These are phyloP conservation scores for Tolypocladium guangdongense DNA, from an alignment of 2,329 filamentous ascomycete species.

Conservation along the genomic window DNA sequence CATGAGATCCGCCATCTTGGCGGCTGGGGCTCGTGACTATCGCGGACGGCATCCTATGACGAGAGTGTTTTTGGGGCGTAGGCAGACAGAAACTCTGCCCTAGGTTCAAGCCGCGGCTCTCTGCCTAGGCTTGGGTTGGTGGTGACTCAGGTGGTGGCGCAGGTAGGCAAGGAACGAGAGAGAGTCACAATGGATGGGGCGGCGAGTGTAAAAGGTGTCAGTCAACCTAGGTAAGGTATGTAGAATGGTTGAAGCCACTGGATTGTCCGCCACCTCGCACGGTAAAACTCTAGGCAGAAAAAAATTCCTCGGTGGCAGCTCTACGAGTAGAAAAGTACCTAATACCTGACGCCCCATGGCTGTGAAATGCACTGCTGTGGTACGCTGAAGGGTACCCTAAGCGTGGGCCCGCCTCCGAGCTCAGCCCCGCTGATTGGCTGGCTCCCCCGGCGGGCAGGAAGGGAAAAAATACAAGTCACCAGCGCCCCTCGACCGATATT, in stretches of 20 bases:
- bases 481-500: constrained; percentile 27
- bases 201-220: too few species aligned
- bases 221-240: too few species aligned
- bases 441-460: constrained; percentile 5
- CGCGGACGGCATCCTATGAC: neutral
- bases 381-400: constrained; percentile 12
- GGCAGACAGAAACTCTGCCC: neutral
- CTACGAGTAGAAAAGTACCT: too few species aligned
- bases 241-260: neutral
- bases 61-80: neutral
- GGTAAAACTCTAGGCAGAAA: neutral
- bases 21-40: neutral
- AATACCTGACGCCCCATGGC: too few species aligned
- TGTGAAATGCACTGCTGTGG: constrained; percentile 1
- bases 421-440: constrained; percentile 10
- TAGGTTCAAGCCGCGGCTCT: neutral
- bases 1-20: constrained; percentile 8
- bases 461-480: constrained; percentile 24
- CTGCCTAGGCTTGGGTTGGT: neutral
- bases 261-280: neutral
- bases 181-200: neutral
- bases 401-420: constrained; percentile 5
- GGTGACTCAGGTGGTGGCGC: neutral
- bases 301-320: neutral
- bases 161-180: neutral